phyloP scores from a whole-genome alignment of 2,329 filamentous ascomycete species.

The Fusarium sp. region DNA sequence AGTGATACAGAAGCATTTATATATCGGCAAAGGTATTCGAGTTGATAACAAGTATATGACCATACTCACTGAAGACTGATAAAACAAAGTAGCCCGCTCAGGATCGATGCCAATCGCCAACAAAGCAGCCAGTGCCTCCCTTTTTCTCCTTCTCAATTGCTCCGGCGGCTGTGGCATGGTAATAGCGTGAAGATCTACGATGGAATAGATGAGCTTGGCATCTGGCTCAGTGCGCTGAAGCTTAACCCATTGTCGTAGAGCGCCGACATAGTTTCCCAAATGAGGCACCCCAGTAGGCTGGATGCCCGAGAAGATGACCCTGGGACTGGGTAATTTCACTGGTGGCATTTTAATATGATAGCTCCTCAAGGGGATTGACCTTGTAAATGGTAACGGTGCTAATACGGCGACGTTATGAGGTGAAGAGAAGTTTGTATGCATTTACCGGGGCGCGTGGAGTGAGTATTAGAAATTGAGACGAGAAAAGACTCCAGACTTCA shows the following conservation, averaged over 20 bases:
- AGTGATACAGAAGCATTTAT: neutral
- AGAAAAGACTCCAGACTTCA: neutral
- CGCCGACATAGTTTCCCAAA: conserved; percentile 94
- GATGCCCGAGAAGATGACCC: conserved; percentile 91
- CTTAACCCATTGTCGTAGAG: conserved; percentile 85
- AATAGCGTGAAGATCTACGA: conserved; percentile 95
- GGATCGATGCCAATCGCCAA: conserved; percentile 88
- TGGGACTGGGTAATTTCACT: conserved; percentile 22
- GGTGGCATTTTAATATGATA: conserved; percentile 10
- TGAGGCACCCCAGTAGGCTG: conserved; percentile 96
- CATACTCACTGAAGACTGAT: conserved; percentile 76
- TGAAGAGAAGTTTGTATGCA: conserved; percentile 39
- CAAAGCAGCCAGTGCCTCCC: conserved; percentile 81
- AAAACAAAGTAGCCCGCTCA: conserved; percentile 81
- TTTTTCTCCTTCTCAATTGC: conserved; percentile 72
- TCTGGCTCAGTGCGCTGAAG: conserved; percentile 72
- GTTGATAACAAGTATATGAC: neutral
- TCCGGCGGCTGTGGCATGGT: conserved; percentile 77
- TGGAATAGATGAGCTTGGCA: conserved; percentile 80
- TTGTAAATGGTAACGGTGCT: neutral
- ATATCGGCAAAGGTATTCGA: neutral
- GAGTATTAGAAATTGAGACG: neutral
- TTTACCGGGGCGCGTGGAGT: conserved; percentile 35
- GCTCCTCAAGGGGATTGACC: neutral
- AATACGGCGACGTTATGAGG: conserved; percentile 8